Base-by-base conservation (phyloP, 306 rosid species). In the Lupinus albus region DNA sequence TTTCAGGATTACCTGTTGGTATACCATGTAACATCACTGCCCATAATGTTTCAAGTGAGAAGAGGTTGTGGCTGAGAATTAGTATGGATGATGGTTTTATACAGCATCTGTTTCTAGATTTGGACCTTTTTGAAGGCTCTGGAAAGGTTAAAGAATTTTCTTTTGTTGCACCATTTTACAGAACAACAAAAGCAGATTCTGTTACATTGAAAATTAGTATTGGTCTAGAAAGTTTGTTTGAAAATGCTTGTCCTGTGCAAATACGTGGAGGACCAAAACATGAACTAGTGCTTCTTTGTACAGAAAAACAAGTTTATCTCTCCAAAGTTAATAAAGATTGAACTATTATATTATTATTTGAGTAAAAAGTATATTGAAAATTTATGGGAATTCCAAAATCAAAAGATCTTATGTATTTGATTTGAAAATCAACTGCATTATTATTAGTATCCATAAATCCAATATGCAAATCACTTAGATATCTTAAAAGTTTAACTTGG, bases 1-100 rank as follows among this genome's bases (percentile, higher is more conserved):
- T 86, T 33, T 67, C 98, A 21, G 85, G 88, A 69, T 65, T 92
- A 61, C 92, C 96, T 0, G 88, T 81, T 52, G 85, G 91, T 50
- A 76, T 89, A 65, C 83, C 85, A 6, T 89, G 96, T 78, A 78
- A 79, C 70, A 84, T 92, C 72, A 82, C 72, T 18, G 86, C 87
- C 49, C 85, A 73, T 62, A 92, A 92, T 60, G 63, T 82, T 56
- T 17, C 4, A 32, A 78, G 64, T 6, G 76, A 79, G 68, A 77
- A 74, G 44, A 84, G 68, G 76, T 21, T 87, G 64, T 89, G 96
- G 96, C 65, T 89, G 48, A 84, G 67, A 70, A 81, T 92, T 84
- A 67, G 71, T 61, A 13, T 71, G 74, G 88, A 83, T 69, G 84
- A 79, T 42, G 82, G 56, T 11, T 80, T 65, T n/a, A 51, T 73